A percentile compares a stretch with the other conserved stretches of the same genome.
Evolutionary conservation across 2,329 filamentous ascomycete species (phyloP).

Genomic region (Chalaropsis ovoidea): DNA sequence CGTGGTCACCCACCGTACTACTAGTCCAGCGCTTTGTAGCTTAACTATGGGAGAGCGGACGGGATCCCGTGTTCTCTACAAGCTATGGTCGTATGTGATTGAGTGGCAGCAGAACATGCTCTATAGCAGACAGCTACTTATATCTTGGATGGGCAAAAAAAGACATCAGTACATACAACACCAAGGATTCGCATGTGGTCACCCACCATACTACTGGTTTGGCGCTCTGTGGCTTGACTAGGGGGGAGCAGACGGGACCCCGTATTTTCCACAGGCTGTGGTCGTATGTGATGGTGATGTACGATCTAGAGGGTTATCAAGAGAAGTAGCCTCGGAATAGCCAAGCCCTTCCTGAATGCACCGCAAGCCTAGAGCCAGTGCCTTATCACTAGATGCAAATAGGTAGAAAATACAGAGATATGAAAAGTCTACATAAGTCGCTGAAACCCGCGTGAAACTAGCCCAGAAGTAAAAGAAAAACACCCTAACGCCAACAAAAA

Average conservation of each 20-base stretch:
- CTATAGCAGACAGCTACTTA: too few relatives aligned
- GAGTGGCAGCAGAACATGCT: too few relatives aligned
- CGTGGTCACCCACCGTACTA: constrained; percentile 4
- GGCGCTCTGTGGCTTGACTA: constrained; percentile 22
- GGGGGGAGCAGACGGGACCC: constrained; percentile 24
- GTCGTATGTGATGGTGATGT: constrained; percentile 14
- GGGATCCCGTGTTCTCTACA: too few relatives aligned
- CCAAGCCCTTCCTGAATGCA: too few relatives aligned
- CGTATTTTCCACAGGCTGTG: constrained; percentile 25
- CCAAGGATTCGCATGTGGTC: constrained; percentile 22
- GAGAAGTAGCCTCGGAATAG: too few relatives aligned
- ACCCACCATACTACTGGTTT: constrained; percentile 22
- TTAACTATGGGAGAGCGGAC: too few relatives aligned
- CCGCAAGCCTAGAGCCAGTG: too few relatives aligned
- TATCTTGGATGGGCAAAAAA: too few relatives aligned
- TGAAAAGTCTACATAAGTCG: neutral
- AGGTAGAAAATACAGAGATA: neutral
- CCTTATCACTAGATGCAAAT: too few relatives aligned
- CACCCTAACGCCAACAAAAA: neutral
- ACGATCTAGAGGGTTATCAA: too few relatives aligned
- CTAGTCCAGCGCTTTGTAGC: neutral
- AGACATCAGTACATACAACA: neutral
- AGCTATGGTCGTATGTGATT: too few relatives aligned
- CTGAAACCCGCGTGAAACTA: neutral
- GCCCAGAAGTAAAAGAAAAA: neutral